Base-by-base conservation (phyloP, 2,329 filamentous ascomycete species). In the Fusarium fujikuroi region DNA sequence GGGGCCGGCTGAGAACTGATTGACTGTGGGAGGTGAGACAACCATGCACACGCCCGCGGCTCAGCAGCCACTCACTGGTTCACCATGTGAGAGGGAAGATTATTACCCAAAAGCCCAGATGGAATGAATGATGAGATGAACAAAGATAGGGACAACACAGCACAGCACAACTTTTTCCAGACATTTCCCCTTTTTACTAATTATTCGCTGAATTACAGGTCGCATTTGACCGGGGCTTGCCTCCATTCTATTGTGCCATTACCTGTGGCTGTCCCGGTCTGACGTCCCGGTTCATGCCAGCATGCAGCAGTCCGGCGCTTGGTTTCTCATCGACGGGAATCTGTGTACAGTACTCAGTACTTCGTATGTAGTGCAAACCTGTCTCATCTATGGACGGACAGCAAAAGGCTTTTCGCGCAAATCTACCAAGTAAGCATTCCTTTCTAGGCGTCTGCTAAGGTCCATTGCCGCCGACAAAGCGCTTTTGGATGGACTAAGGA, bases 1-100 rank as follows among this genome's bases (percentile, higher is more conserved):
- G 75, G 68, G 63, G 75, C 65, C 54, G 57, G 59, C 63, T 72
- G 71, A 70, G 69, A 72, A 61, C 39, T 74, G 71, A 66, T 53
- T 73, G 66, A 54, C 60, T 70, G 40, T 36, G 39, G 15, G 16
- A 71, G 56, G 57, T 66, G 63, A 60, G 63, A 66, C 70, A 70
- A 36, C 52, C 61, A 67, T 68, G 69, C 62, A 60, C 66, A 70
- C 61, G 47, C 66, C 68, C 44, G 58, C 59, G 66, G 66, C 59
- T 65, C 59, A 65, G 52, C 66, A 69, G 59, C 66, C 65, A 70
- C 34, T 42, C 65, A 43, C 44, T 70, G 66, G 64, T 42, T 69
- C 40, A 59, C 60, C 50, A 69, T 69, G 44, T 34, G 65, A 63
- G 40, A 60, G 46, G 58, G 44, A 64, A 42, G 60, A 44, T 49